Evolutionary conservation across 2,329 filamentous ascomycete genomes (phyloP), one percentile per base, ranked within the genome.

Genomic region (Alternaria sp.): DNA sequence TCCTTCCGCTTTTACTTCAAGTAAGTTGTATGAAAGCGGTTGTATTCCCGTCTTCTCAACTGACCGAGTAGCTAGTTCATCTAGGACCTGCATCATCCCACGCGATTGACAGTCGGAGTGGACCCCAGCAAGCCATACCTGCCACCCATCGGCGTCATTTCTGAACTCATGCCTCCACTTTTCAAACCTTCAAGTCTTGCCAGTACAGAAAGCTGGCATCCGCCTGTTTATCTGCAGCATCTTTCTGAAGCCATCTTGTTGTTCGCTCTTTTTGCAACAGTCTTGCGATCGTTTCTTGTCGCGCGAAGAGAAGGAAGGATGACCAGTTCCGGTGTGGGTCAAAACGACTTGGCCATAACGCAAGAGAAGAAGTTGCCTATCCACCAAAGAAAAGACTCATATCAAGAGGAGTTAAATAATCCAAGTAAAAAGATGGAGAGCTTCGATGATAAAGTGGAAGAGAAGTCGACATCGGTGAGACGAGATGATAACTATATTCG

Each of bases 21-120:
- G 74, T 75, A 60, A 68, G 75, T 76, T 69, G 60, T 75, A 72
- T 77, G 72, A 74, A 78, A 76, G 61, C 58, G 64, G 64, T 59
- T 61, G 46, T 53, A 30, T 52, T 64, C 63, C 68, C 67, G 68
- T 64, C 54, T 28, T 28, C 61, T 59, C 38, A 50, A 73, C 67
- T 77, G 68, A 78, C 73, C 71, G 69, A 48, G 66, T 64, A 63
- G 61, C 62, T 61, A 77, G 71, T 66, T 54, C 14, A 34, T 40
- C 60, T 53, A 57, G 65, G 64, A 67, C 66, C 70, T 77, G 73
- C 73, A 75, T 66, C 67, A 65, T 59, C 62, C 50, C 30, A 44
- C 60, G 71, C 58, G 57, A 67, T 60, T 65, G 72, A 67, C 40
- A 30, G 36, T 46, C 32, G 14, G 54, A 71, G 61, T 59, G 67